Conservation (phyloP, 2,329 filamentous ascomycete genomes). For the Hymenoscyphus occultus region DNA sequence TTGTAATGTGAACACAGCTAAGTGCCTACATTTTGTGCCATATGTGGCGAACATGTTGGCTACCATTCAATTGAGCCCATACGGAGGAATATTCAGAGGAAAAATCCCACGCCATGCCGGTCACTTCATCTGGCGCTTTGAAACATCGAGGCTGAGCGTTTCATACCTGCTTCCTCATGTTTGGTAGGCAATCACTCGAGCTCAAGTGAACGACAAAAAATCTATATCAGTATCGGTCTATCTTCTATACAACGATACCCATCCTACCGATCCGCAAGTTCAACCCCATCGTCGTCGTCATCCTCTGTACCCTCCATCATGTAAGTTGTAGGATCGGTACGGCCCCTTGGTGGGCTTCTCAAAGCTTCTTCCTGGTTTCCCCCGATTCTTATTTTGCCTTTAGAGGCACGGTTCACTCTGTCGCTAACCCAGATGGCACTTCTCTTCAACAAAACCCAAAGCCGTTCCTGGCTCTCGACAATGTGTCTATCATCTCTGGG, state of each 20-base stretch:
- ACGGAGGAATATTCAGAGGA: too few relatives aligned
- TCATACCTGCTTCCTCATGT: background rate
- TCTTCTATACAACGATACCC: background rate
- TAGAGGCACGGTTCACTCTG: conserved; percentile 50
- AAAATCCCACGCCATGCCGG: too few relatives aligned
- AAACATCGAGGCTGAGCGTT: background rate
- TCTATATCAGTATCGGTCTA: background rate
- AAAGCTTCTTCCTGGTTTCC: conserved; percentile 33
- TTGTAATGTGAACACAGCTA: too few relatives aligned
- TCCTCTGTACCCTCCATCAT: conserved; percentile 54
- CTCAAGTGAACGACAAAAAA: background rate
- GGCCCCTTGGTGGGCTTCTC: conserved; percentile 35
- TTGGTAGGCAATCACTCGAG: background rate
- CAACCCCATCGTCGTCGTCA: conserved; percentile 44
- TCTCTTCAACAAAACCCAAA: conserved; percentile 58
- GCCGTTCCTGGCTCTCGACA: conserved; percentile 58
- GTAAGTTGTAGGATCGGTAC: conserved; percentile 32
- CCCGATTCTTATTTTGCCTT: conserved; percentile 55
- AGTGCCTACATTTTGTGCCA: too few relatives aligned
- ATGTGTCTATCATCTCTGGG: conserved; percentile 54
- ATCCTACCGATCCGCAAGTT: conserved; percentile 39
- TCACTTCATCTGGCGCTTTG: background rate
- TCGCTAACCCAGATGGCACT: conserved; percentile 58
- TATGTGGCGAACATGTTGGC: too few relatives aligned
- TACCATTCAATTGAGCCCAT: too few relatives aligned